Evolutionary conservation across 164 flowering plant species (phyloP).

Genomic region (Euptelea pleiosperma): DNA sequence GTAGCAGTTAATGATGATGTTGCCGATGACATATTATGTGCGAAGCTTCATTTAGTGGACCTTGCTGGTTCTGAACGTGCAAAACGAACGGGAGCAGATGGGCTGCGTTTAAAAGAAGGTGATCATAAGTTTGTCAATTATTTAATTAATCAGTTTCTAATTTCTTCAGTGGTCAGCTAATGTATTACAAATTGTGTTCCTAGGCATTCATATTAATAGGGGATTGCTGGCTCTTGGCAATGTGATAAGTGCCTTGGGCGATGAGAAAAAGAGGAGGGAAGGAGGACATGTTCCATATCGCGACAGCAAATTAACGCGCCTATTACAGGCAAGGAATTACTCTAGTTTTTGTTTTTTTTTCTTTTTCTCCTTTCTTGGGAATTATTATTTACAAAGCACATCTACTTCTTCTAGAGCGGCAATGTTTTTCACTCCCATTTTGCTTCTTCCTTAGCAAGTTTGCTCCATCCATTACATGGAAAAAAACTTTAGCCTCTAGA

Average conservation of each 20-base stretch:
- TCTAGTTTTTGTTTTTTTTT: slow-evolving; percentile 6
- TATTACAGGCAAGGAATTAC: slow-evolving; percentile 61
- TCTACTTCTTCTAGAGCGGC: too few species aligned
- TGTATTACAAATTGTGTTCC: background rate
- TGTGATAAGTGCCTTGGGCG: slow-evolving; percentile 99
- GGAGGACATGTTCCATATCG: slow-evolving; percentile 98
- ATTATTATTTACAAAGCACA: too few species aligned
- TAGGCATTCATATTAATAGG: slow-evolving; percentile 92
- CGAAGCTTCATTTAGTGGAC: slow-evolving; percentile 95
- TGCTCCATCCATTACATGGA: too few species aligned
- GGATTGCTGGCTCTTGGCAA: slow-evolving; percentile 95
- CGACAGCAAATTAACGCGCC: slow-evolving; percentile 95
- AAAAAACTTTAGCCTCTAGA: too few species aligned
- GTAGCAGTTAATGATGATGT: slow-evolving; percentile 42
- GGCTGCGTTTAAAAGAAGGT: slow-evolving; percentile 95
- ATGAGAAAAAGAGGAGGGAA: slow-evolving; percentile 93
- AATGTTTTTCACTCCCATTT: too few species aligned
- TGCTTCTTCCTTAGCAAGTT: too few species aligned
- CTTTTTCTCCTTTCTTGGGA: too few species aligned
- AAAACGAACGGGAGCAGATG: slow-evolving; percentile 94
- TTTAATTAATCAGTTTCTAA: background rate
- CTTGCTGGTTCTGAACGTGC: slow-evolving; percentile 99
- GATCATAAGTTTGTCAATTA: background rate
- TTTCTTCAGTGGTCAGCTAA: slow-evolving; percentile 1
- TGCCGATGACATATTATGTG: slow-evolving; percentile 70